Evolutionary conservation across 148 eudicot genomes (phyloP), one percentile per base, ranked within the genome.

Genomic region (Vaccinium corymbosum): DNA sequence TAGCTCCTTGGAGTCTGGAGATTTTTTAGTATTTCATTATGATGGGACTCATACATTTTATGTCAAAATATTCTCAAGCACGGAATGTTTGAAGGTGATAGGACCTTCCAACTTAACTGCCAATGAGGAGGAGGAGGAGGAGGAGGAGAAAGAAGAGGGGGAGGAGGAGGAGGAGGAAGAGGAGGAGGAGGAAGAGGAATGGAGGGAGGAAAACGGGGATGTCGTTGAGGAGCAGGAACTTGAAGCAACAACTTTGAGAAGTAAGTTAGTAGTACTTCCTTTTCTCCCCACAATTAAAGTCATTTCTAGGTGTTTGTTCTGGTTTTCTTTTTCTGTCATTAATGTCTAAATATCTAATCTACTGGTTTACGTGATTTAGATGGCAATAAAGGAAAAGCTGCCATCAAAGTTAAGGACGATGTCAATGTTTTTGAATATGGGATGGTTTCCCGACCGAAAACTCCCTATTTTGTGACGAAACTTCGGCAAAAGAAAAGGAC

Each of bases 401-500:
- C 61, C 4, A 13, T 42, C 7, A 78, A 49, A 52, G 81, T 6
- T 75, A 82, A 73, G 14, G 82, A 80, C 3, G 35, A 51, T 11
- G 85, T 49, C 10, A 78, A 87, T 16, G 71, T 82, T 66, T 85
- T 87, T 53, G 1, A 82, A 52, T 62, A 74, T 19, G 84, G 89
- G 19, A 8, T 82, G 0, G n/a, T 57, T 49, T 50, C 48, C 32
- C 68, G 78, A 3, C 89, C 87, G 15, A 16, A 57, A 25, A 79
- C 82, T 73, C 89, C 89, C 3, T 87, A 83, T 46, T 87, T 87
- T 51, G 85, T 85, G 81, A 3, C 83, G 13, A 72, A 59, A 42
- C 48, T 81, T 59, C 49, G 74, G 17, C 3, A 49, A 14, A 42
- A 12, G 35, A 48, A 78, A 17, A 13, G 6, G 53, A 49, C 3